Evolutionary conservation across 441 rosid species (phyloP), one percentile per base, ranked within the genome.

Genomic region (Raphanus hybrid): DNA sequence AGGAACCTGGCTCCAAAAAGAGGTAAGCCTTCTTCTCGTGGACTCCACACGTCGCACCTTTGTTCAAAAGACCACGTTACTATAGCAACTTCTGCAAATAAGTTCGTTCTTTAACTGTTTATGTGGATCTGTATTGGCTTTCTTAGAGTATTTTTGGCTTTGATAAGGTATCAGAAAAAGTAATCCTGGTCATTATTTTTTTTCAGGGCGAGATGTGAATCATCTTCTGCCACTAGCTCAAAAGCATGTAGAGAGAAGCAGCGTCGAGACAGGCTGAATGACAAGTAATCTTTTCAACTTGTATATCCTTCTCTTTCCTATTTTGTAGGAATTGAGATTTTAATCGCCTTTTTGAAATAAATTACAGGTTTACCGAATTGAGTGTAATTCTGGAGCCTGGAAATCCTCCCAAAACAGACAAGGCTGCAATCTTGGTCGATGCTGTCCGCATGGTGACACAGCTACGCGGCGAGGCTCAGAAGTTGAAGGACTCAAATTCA

Each of bases 241-340:
- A 96, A 96, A 78, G 99, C 99, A 32, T 96, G 99, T 78, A 82
- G 99, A 85, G 98, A 96, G 90, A 96, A 96, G 87, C 80, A 85
- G 89, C 97, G 99, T 20, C 87, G 99, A 74, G 98, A 96, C 83
- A 89, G 86, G 81, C 90, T 96, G 34, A 96, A 93, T 79, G 98
- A 96, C 91, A 96, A 90, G 99, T 93, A 83, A 39, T 60, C 15
- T 63, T 79, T 50, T 79, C 45, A 52, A 27, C 77, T 70, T 69
- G 48, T 37, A 43, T 20, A 45, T 29, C 27, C 59, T 39, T 76
- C 37, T 59, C 48, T 55, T 75, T 32, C 14, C 48, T 60, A 16
- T 4, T 18, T 3, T 55, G 26, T 23, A 16, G 8, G 23, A 20
- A 60, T 68, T 50, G 11, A 35, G 20, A n/a, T 10, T 62, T 5